phyloP scores from a whole-genome alignment of 2,329 filamentous ascomycete genomes.

The Lachnellula occidentalis region DNA sequence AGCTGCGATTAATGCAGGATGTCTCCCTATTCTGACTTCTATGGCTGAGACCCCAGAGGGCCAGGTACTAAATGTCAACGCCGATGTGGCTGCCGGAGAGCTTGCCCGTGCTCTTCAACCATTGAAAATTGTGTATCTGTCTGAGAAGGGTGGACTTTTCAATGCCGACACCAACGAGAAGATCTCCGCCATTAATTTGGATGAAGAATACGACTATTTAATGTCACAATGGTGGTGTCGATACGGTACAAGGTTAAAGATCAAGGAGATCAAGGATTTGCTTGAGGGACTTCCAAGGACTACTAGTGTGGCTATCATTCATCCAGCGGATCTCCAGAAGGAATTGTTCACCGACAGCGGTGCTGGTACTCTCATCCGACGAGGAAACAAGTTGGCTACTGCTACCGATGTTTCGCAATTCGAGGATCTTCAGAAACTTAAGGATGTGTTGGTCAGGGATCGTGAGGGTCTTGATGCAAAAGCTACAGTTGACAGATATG shows the following conservation, averaged over 20 bases:
- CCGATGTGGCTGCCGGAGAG: constrained; percentile 92
- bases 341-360: constrained; percentile 96
- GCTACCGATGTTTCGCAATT: constrained; percentile 69
- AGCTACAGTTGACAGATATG: constrained; percentile 79
- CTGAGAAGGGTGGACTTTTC: constrained; percentile 93
- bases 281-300: constrained; percentile 82
- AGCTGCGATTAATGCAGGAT: constrained; percentile 83
- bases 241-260: constrained; percentile 93
- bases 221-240: constrained; percentile 95
- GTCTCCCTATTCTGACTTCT: constrained; percentile 88
- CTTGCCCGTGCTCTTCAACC: constrained; percentile 84
- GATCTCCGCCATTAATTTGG: constrained; percentile 94
- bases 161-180: constrained; percentile 91
- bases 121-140: constrained; percentile 96
- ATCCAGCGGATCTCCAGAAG: constrained; percentile 91
- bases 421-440: constrained; percentile 68
- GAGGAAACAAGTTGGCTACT: constrained; percentile 82
- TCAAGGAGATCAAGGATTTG: constrained; percentile 94
- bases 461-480: constrained; percentile 75
- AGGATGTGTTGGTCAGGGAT: constrained; percentile 76
- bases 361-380: constrained; percentile 85
- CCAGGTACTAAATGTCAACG: constrained; percentile 94
- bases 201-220: constrained; percentile 89
- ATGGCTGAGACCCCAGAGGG: constrained; percentile 93
- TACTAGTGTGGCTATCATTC: constrained; percentile 95